Conservation (phyloP, 228 moss, liverwort and hornwort genomes). For the Sphagnum fallax region DNA sequence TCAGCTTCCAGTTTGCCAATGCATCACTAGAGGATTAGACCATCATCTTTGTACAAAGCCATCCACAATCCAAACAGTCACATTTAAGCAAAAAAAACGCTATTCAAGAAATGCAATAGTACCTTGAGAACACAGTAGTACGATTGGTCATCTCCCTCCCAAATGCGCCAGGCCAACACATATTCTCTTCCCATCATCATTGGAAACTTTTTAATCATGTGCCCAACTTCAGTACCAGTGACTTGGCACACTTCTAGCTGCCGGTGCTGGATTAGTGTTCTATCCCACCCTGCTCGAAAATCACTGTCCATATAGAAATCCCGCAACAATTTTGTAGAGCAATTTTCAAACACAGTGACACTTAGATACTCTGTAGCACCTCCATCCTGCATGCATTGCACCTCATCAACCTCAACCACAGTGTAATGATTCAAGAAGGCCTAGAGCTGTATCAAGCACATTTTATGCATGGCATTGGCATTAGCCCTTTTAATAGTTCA, state of each 20-base stretch:
- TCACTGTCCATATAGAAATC: conserved; percentile 80
- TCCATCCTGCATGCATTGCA: conserved; percentile 44
- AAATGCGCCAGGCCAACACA: conserved; percentile 66
- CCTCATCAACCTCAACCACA: conserved; percentile 18
- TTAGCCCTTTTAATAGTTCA: not conserved
- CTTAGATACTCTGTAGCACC: conserved; percentile 71
- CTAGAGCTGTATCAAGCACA: not conserved
- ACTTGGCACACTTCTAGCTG: conserved; percentile 55
- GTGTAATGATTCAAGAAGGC: not conserved
- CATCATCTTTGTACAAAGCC: too few relatives aligned
- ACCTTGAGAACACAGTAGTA: conserved; percentile 74
- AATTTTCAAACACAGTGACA: conserved; percentile 63
- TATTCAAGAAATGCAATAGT: not conserved
- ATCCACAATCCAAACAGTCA: too few relatives aligned
- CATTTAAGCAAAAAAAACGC: too few relatives aligned
- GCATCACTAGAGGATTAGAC: too few relatives aligned
- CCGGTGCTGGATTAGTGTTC: conserved; percentile 40
- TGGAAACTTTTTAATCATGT: conserved; percentile 63
- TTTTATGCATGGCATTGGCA: not conserved
- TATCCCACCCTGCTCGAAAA: conserved; percentile 68
- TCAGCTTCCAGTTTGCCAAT: not conserved
- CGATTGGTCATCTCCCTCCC: conserved; percentile 58
- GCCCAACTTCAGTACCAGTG: conserved; percentile 56
- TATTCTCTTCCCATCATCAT: conserved; percentile 64
- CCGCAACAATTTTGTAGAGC: conserved; percentile 44